A percentile compares a stretch with the other conserved stretches of the same genome.
phyloP scores from a whole-genome alignment of 2,329 filamentous ascomycete genomes.

The Leptographium wingfieldii region DNA sequence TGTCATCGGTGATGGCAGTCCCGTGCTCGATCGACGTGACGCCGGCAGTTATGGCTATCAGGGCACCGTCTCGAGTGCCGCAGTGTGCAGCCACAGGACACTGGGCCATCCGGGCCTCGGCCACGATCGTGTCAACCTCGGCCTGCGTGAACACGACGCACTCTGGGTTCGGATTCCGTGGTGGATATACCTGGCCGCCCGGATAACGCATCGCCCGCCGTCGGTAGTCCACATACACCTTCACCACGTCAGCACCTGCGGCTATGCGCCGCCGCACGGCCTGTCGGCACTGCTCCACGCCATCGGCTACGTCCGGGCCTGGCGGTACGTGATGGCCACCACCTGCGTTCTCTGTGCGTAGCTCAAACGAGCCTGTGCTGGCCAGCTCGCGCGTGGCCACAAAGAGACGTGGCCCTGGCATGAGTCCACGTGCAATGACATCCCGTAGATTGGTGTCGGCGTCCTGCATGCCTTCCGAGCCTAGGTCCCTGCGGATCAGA shows the following conservation, averaged over 20 bases:
- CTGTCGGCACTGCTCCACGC: constrained; percentile 29
- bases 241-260: constrained; percentile 37
- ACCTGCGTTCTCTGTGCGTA: constrained; percentile 31
- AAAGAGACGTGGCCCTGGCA: constrained; percentile 41
- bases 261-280: constrained; percentile 33
- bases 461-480: constrained; percentile 37
- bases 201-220: constrained; percentile 31
- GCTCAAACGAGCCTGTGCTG: constrained; percentile 35
- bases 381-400: constrained; percentile 40
- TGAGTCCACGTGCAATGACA: constrained; percentile 39
- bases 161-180: constrained; percentile 26
- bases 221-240: constrained; percentile 38
- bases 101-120: constrained; percentile 28
- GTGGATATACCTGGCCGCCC: constrained; percentile 22
- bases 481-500: constrained; percentile 27
- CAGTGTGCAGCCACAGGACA: constrained; percentile 32
- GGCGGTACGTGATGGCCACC: constrained; percentile 20
- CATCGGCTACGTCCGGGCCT: constrained; percentile 33
- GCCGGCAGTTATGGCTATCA: constrained; percentile 33
- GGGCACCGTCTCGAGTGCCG: constrained; percentile 26
- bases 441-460: constrained; percentile 39
- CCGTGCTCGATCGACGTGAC: constrained; percentile 36
- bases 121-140: constrained; percentile 37
- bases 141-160: constrained; percentile 32
- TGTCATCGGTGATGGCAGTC: constrained; percentile 23